phyloP scores from a whole-genome alignment of 352 stramenopile genomes.

The Phytopythium litorale region DNA sequence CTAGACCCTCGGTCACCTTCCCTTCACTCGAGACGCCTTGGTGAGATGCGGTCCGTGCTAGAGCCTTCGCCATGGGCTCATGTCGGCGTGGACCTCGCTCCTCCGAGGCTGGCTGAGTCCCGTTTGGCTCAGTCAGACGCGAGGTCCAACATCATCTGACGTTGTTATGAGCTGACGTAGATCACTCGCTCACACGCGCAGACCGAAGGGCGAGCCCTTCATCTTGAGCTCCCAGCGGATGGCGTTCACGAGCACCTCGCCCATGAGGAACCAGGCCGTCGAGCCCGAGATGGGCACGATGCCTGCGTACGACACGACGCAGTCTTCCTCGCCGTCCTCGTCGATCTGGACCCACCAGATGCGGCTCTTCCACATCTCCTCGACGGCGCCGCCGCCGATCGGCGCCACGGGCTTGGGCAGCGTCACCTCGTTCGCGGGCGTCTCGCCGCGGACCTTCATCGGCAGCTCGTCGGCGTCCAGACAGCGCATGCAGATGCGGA shows the following conservation, averaged over 20 bases:
- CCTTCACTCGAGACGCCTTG: neutral
- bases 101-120: neutral
- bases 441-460: neutral
- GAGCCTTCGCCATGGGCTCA: neutral
- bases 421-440: neutral
- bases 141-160: neutral
- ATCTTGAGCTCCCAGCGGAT: slow-evolving; percentile 7
- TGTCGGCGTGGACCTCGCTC: neutral
- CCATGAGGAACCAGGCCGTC: slow-evolving; percentile 7
- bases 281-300: slow-evolving; percentile 6
- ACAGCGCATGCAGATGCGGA: slow-evolving; percentile 8
- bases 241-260: slow-evolving; percentile 9
- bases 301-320: slow-evolving; percentile 8
- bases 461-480: slow-evolving; percentile 1
- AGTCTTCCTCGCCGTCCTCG: slow-evolving; percentile 2
- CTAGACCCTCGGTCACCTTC: no score
- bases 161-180: neutral
- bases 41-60: neutral
- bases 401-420: neutral
- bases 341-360: slow-evolving; percentile 9
- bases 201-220: slow-evolving; percentile 6
- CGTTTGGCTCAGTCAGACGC: neutral
- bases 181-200: neutral
- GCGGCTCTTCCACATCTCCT: slow-evolving; percentile 7
- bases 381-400: neutral